These are phyloP conservation scores for Pseudogymnoascus sp. DNA, from an alignment of 2,329 filamentous ascomycete genomes.

Conservation along the genomic window DNA sequence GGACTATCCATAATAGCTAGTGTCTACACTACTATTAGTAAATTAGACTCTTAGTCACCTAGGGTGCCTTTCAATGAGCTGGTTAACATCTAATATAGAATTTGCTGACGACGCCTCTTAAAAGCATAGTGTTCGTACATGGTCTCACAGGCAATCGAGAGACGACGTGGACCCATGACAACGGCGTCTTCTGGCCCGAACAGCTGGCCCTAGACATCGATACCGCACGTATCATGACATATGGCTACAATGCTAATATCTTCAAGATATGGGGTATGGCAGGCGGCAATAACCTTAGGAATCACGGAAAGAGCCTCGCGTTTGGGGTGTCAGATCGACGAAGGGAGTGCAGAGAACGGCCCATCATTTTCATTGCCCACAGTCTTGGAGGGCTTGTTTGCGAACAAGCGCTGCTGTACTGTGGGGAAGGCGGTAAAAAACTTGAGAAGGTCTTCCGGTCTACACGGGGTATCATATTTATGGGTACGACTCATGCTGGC, in stretches of 20 bases:
- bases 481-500: conserved; percentile 18
- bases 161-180: conserved; percentile 30
- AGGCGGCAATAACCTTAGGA: conserved; percentile 12
- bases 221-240: conserved; percentile 2
- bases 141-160: conserved; percentile 33
- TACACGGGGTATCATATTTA: conserved; percentile 16
- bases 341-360: conserved; percentile 11
- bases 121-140: conserved; percentile 33
- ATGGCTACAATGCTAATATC: conserved; percentile 1
- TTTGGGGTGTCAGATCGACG: conserved; percentile 12
- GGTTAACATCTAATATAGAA: background rate
- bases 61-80: background rate
- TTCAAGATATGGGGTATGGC: conserved; percentile 12
- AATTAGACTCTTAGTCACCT: background rate
- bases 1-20: background rate
- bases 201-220: conserved; percentile 11
- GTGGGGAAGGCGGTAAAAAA: conserved; percentile 1
- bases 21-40: background rate
- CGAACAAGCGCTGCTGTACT: conserved; percentile 14
- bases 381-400: conserved; percentile 17
- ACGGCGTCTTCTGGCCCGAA: conserved; percentile 13
- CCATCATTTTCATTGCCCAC: conserved; percentile 17
- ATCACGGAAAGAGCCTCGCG: conserved; percentile 14
- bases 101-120: background rate
- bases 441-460: conserved; percentile 12